Percentiles rank a stretch among this genome's conserved stretches.
Evolutionary conservation across 75 land plant species (phyloP).

Genomic region (Ceratopteris richardii): DNA sequence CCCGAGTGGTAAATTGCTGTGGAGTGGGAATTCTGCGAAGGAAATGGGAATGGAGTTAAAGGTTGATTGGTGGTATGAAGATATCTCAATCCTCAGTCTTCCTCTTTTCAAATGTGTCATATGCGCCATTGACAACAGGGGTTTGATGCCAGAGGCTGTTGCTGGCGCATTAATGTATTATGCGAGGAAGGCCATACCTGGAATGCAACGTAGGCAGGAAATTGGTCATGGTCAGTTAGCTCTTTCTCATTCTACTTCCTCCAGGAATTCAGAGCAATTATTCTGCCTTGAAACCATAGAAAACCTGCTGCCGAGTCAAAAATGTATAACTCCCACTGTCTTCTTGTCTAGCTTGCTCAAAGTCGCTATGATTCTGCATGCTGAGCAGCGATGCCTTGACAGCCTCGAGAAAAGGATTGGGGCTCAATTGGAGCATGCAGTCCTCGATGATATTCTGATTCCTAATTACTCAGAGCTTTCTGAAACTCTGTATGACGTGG

Average conservation of each 20-base stretch:
- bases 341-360: conserved; percentile 53
- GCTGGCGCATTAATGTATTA: conserved; percentile 61
- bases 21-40: conserved; percentile 52
- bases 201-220: conserved; percentile 24
- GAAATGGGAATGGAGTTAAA: conserved; percentile 14
- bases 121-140: conserved; percentile 40
- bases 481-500: conserved; percentile 73
- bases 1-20: conserved; percentile 33
- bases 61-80: conserved; percentile 66
- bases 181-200: conserved; percentile 65
- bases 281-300: conserved; percentile 50
- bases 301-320: conserved; percentile 38
- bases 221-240: conserved; percentile 3
- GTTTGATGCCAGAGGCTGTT: conserved; percentile 43
- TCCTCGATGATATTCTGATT: conserved; percentile 58
- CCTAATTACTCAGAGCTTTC: conserved; percentile 54
- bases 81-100: conserved; percentile 40
- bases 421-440: conserved; percentile 53
- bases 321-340: conserved; percentile 34
- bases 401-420: conserved; percentile 58
- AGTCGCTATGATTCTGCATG: conserved; percentile 47
- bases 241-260: conserved; percentile 9
- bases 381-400: conserved; percentile 40
- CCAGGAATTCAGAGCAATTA: conserved; percentile 46
- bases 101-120: conserved; percentile 51